Conservation (phyloP, 108 stramenopile species). For the Schizochytrium sp. region DNA sequence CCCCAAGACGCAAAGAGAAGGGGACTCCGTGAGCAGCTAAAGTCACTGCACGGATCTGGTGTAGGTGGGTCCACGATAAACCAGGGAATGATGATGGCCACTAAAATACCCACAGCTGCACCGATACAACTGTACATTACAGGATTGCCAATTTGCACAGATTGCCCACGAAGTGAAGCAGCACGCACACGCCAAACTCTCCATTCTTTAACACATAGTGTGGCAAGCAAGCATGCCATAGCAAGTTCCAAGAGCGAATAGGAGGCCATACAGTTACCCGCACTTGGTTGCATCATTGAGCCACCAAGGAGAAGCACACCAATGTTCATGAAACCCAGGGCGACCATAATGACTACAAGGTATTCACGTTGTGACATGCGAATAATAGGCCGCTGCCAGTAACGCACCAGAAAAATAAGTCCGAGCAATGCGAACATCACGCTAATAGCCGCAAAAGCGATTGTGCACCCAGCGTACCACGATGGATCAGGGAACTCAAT, state of each 20-base stretch:
- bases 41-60: slow-evolving; percentile 37
- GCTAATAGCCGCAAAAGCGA: slow-evolving; percentile 13
- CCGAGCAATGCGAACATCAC: slow-evolving; percentile 7
- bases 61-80: slow-evolving; percentile 23
- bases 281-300: neutral
- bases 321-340: neutral
- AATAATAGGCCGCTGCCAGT: slow-evolving; percentile 19
- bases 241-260: neutral
- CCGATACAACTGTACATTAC: neutral
- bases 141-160: neutral
- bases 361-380: slow-evolving; percentile 44
- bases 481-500: neutral
- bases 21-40: slow-evolving; percentile 50
- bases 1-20: slow-evolving; percentile 31
- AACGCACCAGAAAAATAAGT: neutral
- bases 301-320: slow-evolving; percentile 5
- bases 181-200: neutral
- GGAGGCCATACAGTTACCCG: slow-evolving; percentile 38
- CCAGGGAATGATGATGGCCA: slow-evolving; percentile 15
- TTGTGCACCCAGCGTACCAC: neutral
- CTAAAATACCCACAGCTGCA: slow-evolving; percentile 1
- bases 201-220: slow-evolving; percentile 49
- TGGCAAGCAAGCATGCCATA: neutral
- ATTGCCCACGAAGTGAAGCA: neutral
- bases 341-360: neutral